Conservation (phyloP, 306 rosid genomes). For the Phaseolus lunatus region DNA sequence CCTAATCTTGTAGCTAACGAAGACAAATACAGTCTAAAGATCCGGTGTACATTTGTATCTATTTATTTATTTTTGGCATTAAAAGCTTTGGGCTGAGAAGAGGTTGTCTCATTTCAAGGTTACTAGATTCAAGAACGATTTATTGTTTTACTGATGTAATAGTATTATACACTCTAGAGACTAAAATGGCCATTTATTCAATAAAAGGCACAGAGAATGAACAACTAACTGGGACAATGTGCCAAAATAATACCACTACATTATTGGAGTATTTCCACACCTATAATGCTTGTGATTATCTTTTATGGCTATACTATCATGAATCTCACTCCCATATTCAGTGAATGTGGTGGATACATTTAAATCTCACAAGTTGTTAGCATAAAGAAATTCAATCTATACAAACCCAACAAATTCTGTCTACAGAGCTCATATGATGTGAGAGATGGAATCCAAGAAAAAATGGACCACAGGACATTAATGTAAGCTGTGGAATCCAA, state of each 20-base stretch:
- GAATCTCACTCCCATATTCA: neutral
- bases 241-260: slow-evolving; percentile 12
- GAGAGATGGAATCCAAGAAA: slow-evolving; percentile 30
- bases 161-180: no score
- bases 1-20: slow-evolving; percentile 3
- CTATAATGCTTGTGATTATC: neutral
- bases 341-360: neutral
- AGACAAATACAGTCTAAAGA: slow-evolving; percentile 9
- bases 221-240: neutral
- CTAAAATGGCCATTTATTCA: no score
- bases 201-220: slow-evolving; percentile 4
- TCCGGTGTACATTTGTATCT: neutral
- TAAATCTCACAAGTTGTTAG: no score
- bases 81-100: neutral
- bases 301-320: neutral
- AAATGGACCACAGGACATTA: slow-evolving; percentile 21
- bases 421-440: neutral
- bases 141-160: neutral
- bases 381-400: neutral
- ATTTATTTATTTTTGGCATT: neutral
- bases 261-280: neutral
- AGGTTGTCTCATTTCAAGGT: slow-evolving; percentile 24
- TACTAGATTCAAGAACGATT: neutral
- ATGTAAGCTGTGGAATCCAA: slow-evolving; percentile 35
- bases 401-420: neutral